Percentiles rank a stretch among this genome's conserved stretches.
These are phyloP conservation scores for Glutinoglossum americanum DNA, from an alignment of 495 filamentous ascomycete species.

Conservation along the genomic window DNA sequence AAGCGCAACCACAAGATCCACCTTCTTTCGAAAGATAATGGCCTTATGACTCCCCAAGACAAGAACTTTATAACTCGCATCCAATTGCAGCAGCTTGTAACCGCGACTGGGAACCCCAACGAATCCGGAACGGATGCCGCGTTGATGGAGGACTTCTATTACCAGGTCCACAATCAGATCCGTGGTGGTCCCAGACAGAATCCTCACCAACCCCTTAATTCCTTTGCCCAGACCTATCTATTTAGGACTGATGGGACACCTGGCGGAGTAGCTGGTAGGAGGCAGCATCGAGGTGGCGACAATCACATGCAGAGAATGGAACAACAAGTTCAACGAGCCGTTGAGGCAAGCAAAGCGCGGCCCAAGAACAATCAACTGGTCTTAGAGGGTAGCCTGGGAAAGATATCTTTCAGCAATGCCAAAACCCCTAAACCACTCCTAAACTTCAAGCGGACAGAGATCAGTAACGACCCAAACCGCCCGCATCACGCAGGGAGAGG, in stretches of 20 bases:
- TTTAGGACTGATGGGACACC: slow-evolving; percentile 73
- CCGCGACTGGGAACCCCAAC: slow-evolving; percentile 67
- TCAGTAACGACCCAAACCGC: slow-evolving; percentile 26
- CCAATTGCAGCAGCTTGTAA: slow-evolving; percentile 86
- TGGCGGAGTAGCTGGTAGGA: slow-evolving; percentile 36
- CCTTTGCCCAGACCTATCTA: slow-evolving; percentile 94
- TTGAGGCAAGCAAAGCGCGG: slow-evolving; percentile 88
- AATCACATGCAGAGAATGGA: slow-evolving; percentile 99
- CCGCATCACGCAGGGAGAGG: slow-evolving; percentile 14
- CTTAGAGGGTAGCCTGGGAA: slow-evolving; percentile 91
- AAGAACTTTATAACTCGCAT: slow-evolving; percentile 99
- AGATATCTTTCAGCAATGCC: slow-evolving; percentile 96
- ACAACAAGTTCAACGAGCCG: slow-evolving; percentile 90
- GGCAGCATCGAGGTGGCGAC: slow-evolving; percentile 58
- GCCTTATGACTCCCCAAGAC: slow-evolving; percentile 95
- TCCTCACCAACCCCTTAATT: slow-evolving; percentile 74
- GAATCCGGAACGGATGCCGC: slow-evolving; percentile 61
- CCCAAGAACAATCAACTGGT: slow-evolving; percentile 97
- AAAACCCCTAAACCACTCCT: slow-evolving; percentile 88
- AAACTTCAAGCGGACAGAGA: slow-evolving; percentile 83
- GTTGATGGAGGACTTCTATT: slow-evolving; percentile 88
- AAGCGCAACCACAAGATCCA: slow-evolving; percentile 98
- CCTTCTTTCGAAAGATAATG: slow-evolving; percentile 80
- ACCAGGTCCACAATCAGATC: slow-evolving; percentile 88
- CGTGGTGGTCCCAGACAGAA: slow-evolving; percentile 69